phyloP scores from a whole-genome alignment of 176 grass and related monocot species.

The sorghum (Sorghum bicolor) region Sorghum_bicolor_NCBIv3 NC_012870.2:64558501-64559000 shows the following conservation, averaged over 20 bases:
- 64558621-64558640: not conserved
- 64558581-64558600: not conserved
- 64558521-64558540: constrained; percentile 4
- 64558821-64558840: not conserved
- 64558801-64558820: constrained; percentile 8
- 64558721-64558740: not conserved
- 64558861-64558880: no score
- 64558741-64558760: not conserved
- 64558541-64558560: constrained; percentile 24
- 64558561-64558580: not conserved
- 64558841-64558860: not conserved
- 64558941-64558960: no score
- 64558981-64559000: no score
- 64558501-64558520: constrained; percentile 16
- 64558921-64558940: no score
- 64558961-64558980: no score
- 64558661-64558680: not conserved
- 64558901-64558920: no score
- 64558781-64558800: not conserved
- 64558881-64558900: no score
- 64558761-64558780: not conserved
- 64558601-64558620: not conserved
- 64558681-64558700: not conserved
- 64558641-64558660: not conserved
- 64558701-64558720: not conserved